phyloP scores from a whole-genome alignment of 352 stramenopile species.

The Phytophthora chlamydospora region DNA sequence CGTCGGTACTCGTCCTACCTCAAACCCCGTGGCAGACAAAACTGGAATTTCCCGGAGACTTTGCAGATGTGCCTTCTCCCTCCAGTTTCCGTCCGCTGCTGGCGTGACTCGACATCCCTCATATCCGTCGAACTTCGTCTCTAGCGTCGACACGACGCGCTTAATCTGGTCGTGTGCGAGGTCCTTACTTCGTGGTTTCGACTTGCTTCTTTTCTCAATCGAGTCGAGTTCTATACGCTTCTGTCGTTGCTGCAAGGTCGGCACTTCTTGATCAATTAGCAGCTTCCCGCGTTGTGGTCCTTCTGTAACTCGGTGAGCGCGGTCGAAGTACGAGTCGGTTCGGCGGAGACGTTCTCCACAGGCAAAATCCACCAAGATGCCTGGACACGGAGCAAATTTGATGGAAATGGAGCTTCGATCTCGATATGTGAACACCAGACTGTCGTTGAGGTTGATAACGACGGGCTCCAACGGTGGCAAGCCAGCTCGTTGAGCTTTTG shows the following conservation, averaged over 20 bases:
- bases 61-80: constrained; percentile 47
- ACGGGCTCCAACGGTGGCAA: constrained; percentile 61
- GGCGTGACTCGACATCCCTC: constrained; percentile 67
- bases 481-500: constrained; percentile 68
- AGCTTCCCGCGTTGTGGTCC: constrained; percentile 62
- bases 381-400: constrained; percentile 62
- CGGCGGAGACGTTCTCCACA: constrained; percentile 77
- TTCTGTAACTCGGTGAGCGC: constrained; percentile 43
- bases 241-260: constrained; percentile 72
- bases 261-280: constrained; percentile 56
- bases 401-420: constrained; percentile 69
- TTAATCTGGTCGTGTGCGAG: constrained; percentile 64
- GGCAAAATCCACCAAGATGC: constrained; percentile 65
- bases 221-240: constrained; percentile 73
- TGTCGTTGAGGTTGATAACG: constrained; percentile 75
- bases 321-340: constrained; percentile 74
- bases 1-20: constrained; percentile 58
- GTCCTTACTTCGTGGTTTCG: constrained; percentile 75
- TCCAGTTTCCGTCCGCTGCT: constrained; percentile 69
- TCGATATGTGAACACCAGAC: constrained; percentile 70
- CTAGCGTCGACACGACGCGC: constrained; percentile 62
- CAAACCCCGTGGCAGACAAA: constrained; percentile 60
- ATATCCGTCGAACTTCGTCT: constrained; percentile 80
- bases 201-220: constrained; percentile 75
- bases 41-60: constrained; percentile 73